phyloP scores from a whole-genome alignment of 2,329 filamentous ascomycete genomes.

The Colletotrichum gloeosporioides region DNA sequence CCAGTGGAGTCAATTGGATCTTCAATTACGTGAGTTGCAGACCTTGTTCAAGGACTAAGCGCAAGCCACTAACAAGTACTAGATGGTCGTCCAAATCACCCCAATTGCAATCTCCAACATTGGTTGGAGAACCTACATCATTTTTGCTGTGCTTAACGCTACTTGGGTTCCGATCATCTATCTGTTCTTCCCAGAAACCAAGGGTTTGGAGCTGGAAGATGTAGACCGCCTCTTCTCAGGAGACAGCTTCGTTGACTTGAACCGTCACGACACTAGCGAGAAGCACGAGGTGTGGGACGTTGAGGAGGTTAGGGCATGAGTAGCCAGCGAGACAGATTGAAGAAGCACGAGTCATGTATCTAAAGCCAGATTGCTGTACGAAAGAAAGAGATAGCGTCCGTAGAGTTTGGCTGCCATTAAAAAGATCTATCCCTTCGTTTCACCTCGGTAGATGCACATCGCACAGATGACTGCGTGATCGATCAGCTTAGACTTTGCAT shows the following conservation, averaged over 20 bases:
- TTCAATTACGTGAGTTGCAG: conserved; percentile 34
- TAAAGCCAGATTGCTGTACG: not conserved
- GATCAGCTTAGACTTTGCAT: not conserved
- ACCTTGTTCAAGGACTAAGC: not conserved
- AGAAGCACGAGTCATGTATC: not conserved
- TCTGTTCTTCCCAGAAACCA: conserved; percentile 36
- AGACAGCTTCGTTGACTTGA: conserved; percentile 28
- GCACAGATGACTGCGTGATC: not conserved
- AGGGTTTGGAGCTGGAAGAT: conserved; percentile 46
- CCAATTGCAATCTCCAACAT: conserved; percentile 17
- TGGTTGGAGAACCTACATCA: conserved; percentile 29
- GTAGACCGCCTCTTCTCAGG: conserved; percentile 30
- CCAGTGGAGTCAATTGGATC: conserved; percentile 38
- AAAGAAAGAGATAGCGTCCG: not conserved
- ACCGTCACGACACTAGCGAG: not conserved
- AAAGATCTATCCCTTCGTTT: not conserved
- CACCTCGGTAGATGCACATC: not conserved
- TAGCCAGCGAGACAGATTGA: not conserved
- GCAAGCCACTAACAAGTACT: not conserved
- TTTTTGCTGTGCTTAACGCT: conserved; percentile 32
- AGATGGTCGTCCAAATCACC: conserved; percentile 24
- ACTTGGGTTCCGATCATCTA: conserved; percentile 34
- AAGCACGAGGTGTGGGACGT: conserved; percentile 8
- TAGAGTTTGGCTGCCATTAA: not conserved
- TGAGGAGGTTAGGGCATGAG: not conserved